phyloP scores from a whole-genome alignment of 2,329 filamentous ascomycete species.

The Colletotrichum destructivum region DNA sequence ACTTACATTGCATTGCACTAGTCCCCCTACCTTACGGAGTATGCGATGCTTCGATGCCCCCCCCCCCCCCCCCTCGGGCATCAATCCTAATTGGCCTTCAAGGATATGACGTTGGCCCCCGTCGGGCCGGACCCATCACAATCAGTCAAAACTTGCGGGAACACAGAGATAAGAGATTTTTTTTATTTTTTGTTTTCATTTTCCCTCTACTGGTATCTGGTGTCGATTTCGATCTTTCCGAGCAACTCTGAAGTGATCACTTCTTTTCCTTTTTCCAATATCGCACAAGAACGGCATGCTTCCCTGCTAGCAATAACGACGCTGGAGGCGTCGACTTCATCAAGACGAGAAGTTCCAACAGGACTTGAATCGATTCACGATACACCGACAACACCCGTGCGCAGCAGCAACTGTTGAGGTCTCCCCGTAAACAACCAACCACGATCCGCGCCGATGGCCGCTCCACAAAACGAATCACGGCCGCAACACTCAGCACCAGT shows the following conservation, averaged over 20 bases:
- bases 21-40: slow-evolving; percentile 4
- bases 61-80: neutral
- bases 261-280: neutral
- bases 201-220: neutral
- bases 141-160: neutral
- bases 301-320: slow-evolving; percentile 33
- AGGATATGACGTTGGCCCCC: slow-evolving; percentile 10
- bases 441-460: slow-evolving; percentile 26
- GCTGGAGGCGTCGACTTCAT: slow-evolving; percentile 41
- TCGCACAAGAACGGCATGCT: slow-evolving; percentile 30
- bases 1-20: neutral
- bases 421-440: neutral
- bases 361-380: neutral
- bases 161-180: slow-evolving; percentile 11
- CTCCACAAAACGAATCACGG: slow-evolving; percentile 18
- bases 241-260: neutral
- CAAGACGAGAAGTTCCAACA: slow-evolving; percentile 27
- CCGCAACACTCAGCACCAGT: slow-evolving; percentile 2
- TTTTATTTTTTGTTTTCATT: neutral
- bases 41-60: neutral
- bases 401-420: neutral
- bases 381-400: neutral
- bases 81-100: slow-evolving; percentile 11
- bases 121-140: slow-evolving; percentile 13
- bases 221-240: neutral